phyloP scores from a whole-genome alignment of 495 filamentous ascomycete species.

The Stereocaulon alpinum region DNA sequence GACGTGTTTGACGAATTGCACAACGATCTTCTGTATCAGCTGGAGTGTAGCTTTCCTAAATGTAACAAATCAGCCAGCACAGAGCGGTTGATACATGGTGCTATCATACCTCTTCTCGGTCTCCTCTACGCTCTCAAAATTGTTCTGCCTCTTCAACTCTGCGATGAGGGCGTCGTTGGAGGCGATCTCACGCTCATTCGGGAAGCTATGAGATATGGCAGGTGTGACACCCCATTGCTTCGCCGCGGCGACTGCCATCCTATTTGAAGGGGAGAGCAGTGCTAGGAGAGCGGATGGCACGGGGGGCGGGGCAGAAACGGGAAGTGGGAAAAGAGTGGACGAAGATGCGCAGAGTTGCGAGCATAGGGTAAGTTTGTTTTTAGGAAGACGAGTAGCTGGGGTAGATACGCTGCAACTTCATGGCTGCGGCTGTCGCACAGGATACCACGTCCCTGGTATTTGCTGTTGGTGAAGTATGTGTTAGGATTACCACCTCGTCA shows the following conservation, averaged over 20 bases:
- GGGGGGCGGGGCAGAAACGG: not conserved
- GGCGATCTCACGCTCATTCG: slow-evolving; percentile 62
- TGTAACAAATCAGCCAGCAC: not conserved
- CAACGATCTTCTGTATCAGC: slow-evolving; percentile 62
- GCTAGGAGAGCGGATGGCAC: not conserved
- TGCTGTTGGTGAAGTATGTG: not conserved
- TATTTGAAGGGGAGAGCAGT: not conserved
- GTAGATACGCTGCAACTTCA: not conserved
- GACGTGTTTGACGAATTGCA: slow-evolving; percentile 76
- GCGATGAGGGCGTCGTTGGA: slow-evolving; percentile 68
- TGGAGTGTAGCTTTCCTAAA: slow-evolving; percentile 46
- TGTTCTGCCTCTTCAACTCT: slow-evolving; percentile 78
- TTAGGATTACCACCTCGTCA: not conserved
- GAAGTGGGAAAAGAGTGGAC: not conserved
- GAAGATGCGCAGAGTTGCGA: not conserved
- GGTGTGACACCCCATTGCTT: slow-evolving; percentile 73
- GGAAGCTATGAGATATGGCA: slow-evolving; percentile 66
- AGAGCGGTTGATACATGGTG: not conserved
- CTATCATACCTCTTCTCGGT: slow-evolving; percentile 60
- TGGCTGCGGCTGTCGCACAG: not conserved
- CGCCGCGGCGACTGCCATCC: slow-evolving; percentile 35
- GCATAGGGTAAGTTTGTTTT: not conserved
- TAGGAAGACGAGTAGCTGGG: not conserved
- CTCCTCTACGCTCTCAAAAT: slow-evolving; percentile 73
- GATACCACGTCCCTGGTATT: not conserved